Evolutionary conservation across 2,329 filamentous ascomycete species (phyloP).

Genomic region (Fusarium coffeatum): DNA sequence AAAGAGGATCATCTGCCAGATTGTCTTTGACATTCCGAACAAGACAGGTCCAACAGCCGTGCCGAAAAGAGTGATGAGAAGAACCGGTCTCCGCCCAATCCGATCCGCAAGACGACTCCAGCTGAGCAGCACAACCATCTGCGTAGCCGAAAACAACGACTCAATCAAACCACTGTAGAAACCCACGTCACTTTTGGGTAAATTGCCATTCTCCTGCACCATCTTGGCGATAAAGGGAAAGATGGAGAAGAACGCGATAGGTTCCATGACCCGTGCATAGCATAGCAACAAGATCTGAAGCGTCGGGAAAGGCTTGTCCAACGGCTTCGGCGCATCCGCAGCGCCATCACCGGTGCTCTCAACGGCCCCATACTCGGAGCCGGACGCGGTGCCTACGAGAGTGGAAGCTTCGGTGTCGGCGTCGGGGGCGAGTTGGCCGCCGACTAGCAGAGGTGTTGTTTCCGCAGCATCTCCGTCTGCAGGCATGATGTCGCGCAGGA

Average conservation of each 20-base stretch:
- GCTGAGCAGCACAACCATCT: conserved; percentile 80
- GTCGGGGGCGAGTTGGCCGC: conserved; percentile 29
- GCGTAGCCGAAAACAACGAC: conserved; percentile 77
- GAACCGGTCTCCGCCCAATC: conserved; percentile 77
- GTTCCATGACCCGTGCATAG: conserved; percentile 78
- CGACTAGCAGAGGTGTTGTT: conserved; percentile 38
- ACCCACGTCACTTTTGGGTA: conserved; percentile 75
- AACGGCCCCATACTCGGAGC: conserved; percentile 22
- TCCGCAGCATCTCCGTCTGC: conserved; percentile 32
- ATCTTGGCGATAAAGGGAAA: conserved; percentile 85
- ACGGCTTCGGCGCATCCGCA: not conserved
- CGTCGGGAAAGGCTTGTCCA: conserved; percentile 52
- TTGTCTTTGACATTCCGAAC: conserved; percentile 74
- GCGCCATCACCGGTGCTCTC: conserved; percentile 7
- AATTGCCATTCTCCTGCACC: conserved; percentile 73
- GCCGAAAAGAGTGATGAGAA: conserved; percentile 74
- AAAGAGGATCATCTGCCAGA: conserved; percentile 81
- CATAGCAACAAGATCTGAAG: conserved; percentile 79
- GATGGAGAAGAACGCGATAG: conserved; percentile 85
- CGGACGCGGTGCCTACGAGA: conserved; percentile 37
- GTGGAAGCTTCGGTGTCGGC: conserved; percentile 45
- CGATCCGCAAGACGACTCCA: conserved; percentile 75
- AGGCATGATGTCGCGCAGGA: conserved; percentile 22
- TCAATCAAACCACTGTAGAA: conserved; percentile 84
- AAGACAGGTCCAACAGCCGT: conserved; percentile 69